Evolutionary conservation across 164 flowering plant genomes (phyloP).

Genomic region (Piper betle): DNA sequence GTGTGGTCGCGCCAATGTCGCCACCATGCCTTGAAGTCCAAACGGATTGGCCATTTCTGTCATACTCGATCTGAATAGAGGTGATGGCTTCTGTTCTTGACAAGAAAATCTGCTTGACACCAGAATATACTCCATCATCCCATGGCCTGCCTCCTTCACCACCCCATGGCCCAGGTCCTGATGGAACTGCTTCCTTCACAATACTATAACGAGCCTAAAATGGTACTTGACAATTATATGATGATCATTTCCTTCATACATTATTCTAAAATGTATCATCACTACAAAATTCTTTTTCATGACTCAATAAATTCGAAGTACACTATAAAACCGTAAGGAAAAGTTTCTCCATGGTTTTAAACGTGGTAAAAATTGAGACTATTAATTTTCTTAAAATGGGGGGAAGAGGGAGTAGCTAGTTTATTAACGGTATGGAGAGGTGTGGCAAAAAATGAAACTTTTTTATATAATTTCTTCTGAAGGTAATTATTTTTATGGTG

Average conservation of each 20-base stretch:
- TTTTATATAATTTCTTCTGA: too few species aligned
- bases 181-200: slow-evolving; percentile 53
- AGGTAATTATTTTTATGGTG: too few species aligned
- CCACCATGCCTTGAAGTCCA: slow-evolving; percentile 74
- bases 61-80: slow-evolving; percentile 69
- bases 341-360: too few species aligned
- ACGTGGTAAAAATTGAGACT: too few species aligned
- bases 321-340: too few species aligned
- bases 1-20: slow-evolving; percentile 24
- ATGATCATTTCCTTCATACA: background rate
- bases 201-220: slow-evolving; percentile 30
- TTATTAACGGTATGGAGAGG: too few species aligned
- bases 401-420: too few species aligned
- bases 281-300: too few species aligned
- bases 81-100: slow-evolving; percentile 42
- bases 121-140: slow-evolving; percentile 83
- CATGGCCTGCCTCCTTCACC: slow-evolving; percentile 76
- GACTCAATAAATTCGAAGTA: too few species aligned
- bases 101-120: slow-evolving; percentile 48
- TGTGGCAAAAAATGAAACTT: too few species aligned
- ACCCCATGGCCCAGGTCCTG: slow-evolving; percentile 82
- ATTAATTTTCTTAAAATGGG: too few species aligned
- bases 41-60: slow-evolving; percentile 55
- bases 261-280: too few species aligned
- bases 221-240: background rate